Evolutionary conservation across 805 yeast species (phyloP).

Genomic region (Pichia paraexigua): DNA sequence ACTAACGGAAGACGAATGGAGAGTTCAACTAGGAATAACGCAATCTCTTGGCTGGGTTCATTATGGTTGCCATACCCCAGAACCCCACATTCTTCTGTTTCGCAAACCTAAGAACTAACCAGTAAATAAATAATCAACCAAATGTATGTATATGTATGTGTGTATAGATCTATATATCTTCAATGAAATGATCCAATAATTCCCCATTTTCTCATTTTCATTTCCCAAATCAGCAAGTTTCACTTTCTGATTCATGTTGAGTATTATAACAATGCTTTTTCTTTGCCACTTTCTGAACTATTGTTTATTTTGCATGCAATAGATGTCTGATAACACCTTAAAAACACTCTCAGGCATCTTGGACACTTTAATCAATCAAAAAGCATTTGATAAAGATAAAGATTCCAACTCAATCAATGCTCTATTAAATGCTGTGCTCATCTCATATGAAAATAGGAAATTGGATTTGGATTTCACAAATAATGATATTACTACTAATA

Average conservation of each 20-base stretch:
- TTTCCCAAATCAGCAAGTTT: neutral
- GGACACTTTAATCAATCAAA: constrained; percentile 22
- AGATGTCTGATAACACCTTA: constrained; percentile 14
- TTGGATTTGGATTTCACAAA: constrained; percentile 15
- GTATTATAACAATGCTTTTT: too few relatives aligned
- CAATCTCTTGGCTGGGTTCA: constrained; percentile 98
- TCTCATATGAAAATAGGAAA: constrained; percentile 16
- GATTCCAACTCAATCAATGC: constrained; percentile 26
- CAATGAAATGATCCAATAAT: neutral
- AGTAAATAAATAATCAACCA: too few relatives aligned
- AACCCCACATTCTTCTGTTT: constrained; percentile 91
- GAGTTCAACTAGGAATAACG: constrained; percentile 88
- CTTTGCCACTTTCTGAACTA: neutral
- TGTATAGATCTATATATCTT: neutral
- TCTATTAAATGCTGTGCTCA: constrained; percentile 23
- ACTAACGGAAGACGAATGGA: constrained; percentile 93
- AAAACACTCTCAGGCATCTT: constrained; percentile 22
- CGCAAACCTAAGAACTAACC: constrained; percentile 43
- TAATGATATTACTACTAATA: neutral
- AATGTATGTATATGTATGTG: neutral
- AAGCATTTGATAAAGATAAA: constrained; percentile 19
- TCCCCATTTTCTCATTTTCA: neutral
- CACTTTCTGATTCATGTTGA: neutral
- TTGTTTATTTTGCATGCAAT: neutral
- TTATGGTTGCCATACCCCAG: constrained; percentile 97